phyloP scores from a whole-genome alignment of 2,329 filamentous ascomycete genomes.

The Boeremia exigua region DNA sequence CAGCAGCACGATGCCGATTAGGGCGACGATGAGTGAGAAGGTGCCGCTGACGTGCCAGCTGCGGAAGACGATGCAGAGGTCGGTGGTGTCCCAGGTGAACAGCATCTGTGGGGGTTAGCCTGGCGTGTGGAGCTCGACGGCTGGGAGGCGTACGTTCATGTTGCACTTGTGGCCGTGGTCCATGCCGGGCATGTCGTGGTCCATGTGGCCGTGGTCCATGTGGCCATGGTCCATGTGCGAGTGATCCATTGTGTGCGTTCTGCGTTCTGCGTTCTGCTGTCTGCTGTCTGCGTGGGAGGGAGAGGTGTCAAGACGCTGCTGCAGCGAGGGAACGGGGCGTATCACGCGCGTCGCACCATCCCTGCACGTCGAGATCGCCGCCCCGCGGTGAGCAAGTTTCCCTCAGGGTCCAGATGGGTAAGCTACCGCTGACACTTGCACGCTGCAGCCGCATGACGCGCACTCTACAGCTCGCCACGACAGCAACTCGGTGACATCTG shows the following conservation, averaged over 20 bases:
- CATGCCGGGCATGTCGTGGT: constrained; percentile 59
- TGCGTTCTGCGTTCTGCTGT: no score
- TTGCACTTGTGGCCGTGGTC: constrained; percentile 70
- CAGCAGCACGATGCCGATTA: constrained; percentile 80
- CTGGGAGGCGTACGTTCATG: constrained; percentile 77
- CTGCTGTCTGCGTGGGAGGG: not conserved
- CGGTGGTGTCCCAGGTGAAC: constrained; percentile 92
- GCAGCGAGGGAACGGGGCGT: constrained; percentile 3
- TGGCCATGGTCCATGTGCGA: constrained; percentile 59
- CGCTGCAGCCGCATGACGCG: constrained; percentile 5
- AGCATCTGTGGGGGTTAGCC: constrained; percentile 73
- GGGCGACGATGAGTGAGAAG: constrained; percentile 77
- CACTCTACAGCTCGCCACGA: not conserved
- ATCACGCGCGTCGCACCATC: constrained; percentile 30
- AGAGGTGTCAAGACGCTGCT: not conserved
- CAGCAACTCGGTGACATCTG: not conserved
- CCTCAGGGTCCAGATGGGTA: constrained; percentile 8
- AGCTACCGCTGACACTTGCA: constrained; percentile 6
- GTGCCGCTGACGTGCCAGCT: constrained; percentile 85
- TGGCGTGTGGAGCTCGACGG: not conserved
- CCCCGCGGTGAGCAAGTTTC: constrained; percentile 18
- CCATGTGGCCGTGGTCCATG: constrained; percentile 60
- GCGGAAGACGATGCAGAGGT: constrained; percentile 95
- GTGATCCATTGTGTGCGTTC: constrained; percentile 42
- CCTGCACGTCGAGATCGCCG: constrained; percentile 19